phyloP scores from a whole-genome alignment of 352 stramenopile species.

The Globisporangium solare region DNA sequence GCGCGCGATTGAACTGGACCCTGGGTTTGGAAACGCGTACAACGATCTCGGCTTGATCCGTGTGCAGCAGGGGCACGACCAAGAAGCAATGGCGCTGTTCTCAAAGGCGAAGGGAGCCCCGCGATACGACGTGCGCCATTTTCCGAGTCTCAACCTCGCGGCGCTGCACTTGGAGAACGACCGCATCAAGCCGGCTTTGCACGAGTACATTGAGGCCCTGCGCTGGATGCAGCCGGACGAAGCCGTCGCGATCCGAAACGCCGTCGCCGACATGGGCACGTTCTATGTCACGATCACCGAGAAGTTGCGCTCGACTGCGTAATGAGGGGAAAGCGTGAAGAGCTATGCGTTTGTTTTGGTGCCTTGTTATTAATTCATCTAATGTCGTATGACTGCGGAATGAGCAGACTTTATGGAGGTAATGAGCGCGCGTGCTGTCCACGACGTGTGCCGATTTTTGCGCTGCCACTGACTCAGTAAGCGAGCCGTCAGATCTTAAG shows the following conservation, averaged over 20 bases:
- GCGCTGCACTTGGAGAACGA: slow-evolving; percentile 59
- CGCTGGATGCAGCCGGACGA: slow-evolving; percentile 63
- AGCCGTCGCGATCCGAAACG: slow-evolving; percentile 56
- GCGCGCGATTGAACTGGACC: slow-evolving; percentile 61
- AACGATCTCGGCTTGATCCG: slow-evolving; percentile 70
- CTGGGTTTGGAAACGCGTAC: slow-evolving; percentile 63
- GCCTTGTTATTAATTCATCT: too few relatives aligned
- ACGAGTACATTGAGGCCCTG: slow-evolving; percentile 75
- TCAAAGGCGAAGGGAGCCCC: slow-evolving; percentile 52
- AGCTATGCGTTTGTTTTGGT: too few relatives aligned
- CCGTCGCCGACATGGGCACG: slow-evolving; percentile 54
- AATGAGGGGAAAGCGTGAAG: not conserved
- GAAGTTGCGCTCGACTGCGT: slow-evolving; percentile 23
- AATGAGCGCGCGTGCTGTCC: too few relatives aligned
- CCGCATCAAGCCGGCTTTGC: slow-evolving; percentile 52
- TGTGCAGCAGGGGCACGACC: slow-evolving; percentile 47
- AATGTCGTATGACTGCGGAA: too few relatives aligned
- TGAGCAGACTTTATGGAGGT: too few relatives aligned
- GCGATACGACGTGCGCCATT: slow-evolving; percentile 67
- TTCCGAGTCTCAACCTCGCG: slow-evolving; percentile 61
- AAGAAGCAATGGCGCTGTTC: slow-evolving; percentile 56
- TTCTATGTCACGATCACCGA: slow-evolving; percentile 52
- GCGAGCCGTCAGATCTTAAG: not conserved
- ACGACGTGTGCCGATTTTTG: too few relatives aligned
- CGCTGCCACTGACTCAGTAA: too few relatives aligned